Evolutionary conservation across 139 green algal species (phyloP).

Genomic region (Chlamydomonas sphaeroides): DNA sequence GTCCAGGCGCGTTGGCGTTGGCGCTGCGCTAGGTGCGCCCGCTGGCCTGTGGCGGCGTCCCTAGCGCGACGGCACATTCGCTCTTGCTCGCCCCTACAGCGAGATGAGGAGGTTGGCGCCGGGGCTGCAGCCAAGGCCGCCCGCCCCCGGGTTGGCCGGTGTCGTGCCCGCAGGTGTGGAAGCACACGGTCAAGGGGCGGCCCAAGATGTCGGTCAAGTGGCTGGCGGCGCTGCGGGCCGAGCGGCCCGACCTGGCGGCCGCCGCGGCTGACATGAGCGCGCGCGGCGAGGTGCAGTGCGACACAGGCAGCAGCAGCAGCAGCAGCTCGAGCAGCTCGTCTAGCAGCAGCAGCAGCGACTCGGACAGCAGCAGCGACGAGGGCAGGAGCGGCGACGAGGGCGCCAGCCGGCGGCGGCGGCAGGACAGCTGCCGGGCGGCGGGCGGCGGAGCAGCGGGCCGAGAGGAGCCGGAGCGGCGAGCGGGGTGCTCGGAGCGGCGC

Average conservation of each 20-base stretch:
- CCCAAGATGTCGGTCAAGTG: conserved; percentile 83
- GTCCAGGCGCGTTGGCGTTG: too few relatives aligned
- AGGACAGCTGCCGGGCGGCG: neutral
- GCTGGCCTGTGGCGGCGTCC: too few relatives aligned
- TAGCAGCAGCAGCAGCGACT: conserved; percentile 43
- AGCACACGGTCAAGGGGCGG: conserved; percentile 67
- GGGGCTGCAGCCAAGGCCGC: too few relatives aligned
- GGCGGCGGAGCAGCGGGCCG: neutral
- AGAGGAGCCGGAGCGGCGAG: too few relatives aligned
- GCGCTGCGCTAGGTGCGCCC: too few relatives aligned
- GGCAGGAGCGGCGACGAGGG: neutral
- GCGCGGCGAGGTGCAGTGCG: conserved; percentile 26
- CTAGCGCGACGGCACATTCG: too few relatives aligned
- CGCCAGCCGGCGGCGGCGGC: neutral
- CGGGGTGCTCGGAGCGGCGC: too few relatives aligned
- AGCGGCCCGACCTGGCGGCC: conserved; percentile 72
- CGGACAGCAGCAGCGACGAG: neutral
- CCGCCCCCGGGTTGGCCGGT: too few relatives aligned
- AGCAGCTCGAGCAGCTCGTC: neutral
- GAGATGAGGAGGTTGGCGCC: too few relatives aligned
- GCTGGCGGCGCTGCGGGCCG: conserved; percentile 62
- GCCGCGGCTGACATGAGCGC: conserved; percentile 54
- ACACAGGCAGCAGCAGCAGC: conserved; percentile 37
- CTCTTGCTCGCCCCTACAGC: too few relatives aligned
- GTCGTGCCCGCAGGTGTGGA: conserved; percentile 69